Base-by-base conservation (phyloP, 495 filamentous ascomycete species). In the Delitschia confertaspora region DNA sequence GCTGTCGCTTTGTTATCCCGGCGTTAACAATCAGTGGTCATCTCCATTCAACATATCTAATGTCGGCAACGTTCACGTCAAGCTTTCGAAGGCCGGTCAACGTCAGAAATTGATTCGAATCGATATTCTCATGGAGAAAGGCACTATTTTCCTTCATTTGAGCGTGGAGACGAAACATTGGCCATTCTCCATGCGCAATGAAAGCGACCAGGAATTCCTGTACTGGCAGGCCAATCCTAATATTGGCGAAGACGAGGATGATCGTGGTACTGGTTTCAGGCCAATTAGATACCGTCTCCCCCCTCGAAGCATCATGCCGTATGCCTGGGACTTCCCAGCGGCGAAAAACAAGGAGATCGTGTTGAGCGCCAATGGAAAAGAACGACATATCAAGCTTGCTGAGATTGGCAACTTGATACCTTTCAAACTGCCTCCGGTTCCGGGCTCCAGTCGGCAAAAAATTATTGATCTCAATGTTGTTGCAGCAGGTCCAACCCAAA, bases 151-250 rank as follows among this genome's bases (percentile, higher is more conserved):
- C 70, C 60, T 96, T 24, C 87, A 95, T 55, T 70, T 96, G 38
- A 89, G 78, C 56, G 67, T 88, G 48, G 91, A 98, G 65, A 82
- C 72, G 24, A 91, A 88, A 58, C 83, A 93, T 55, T 98, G 91
- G 91, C 91, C 91, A 3, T 98, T 91, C 66, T 94, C 88, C 4
- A 94, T 98, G 78, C 81, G 89, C 30, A 98, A 98, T 60, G 89
- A 96, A 61, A 95, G 87, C 59, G 87, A 95, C 52, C 81, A 79
- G 51, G 91, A 96, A 57, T 95, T 95, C 63, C 83, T 85, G 33
- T 96, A 96, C 69, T 88, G 79, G 64, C 91, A 98, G 63, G 79
- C 82, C 9, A 83, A 83, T 51, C 79, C 79, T 10, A 79, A 78
- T 49, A 57, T 80, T 22, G 81, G 85, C 42, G 89, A 94, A 49